A percentile compares a stretch with the other conserved stretches of the same genome.
Conservation (phyloP, 805 yeast species). For the Kregervanrija fluxuum region DNA sequence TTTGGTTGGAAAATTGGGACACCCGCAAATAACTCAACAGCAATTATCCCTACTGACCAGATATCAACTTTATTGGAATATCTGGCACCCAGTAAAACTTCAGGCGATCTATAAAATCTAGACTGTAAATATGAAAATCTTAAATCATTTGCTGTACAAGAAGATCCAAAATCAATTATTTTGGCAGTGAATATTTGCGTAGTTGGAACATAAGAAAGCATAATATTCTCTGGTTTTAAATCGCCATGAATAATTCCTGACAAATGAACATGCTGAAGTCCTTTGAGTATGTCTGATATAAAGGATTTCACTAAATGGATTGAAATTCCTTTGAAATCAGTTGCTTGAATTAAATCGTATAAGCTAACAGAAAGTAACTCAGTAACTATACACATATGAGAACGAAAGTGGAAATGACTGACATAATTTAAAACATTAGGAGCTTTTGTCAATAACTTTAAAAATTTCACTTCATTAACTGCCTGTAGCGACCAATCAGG, state of each 20-base stretch:
- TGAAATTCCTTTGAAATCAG: slow-evolving; percentile 43
- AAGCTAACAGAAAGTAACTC: slow-evolving; percentile 65
- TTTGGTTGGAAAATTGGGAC: slow-evolving; percentile 40
- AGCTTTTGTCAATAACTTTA: slow-evolving; percentile 37
- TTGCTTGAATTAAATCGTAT: slow-evolving; percentile 49
- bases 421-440: slow-evolving; percentile 43
- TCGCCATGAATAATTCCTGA: slow-evolving; percentile 71
- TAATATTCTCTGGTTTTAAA: slow-evolving; percentile 77
- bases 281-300: slow-evolving; percentile 49
- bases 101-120: slow-evolving; percentile 75
- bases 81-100: slow-evolving; percentile 59
- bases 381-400: slow-evolving; percentile 76
- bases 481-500: slow-evolving; percentile 73
- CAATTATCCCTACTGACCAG: slow-evolving; percentile 95
- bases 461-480: slow-evolving; percentile 62
- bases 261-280: slow-evolving; percentile 52
- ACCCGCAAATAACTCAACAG: slow-evolving; percentile 75
- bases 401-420: slow-evolving; percentile 71
- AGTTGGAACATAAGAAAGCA: slow-evolving; percentile 39
- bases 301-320: slow-evolving; percentile 35
- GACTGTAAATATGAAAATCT: slow-evolving; percentile 51
- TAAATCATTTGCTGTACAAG: slow-evolving; percentile 39
- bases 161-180: slow-evolving; percentile 77
- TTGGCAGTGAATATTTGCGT: slow-evolving; percentile 35
- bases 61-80: slow-evolving; percentile 51